phyloP scores from a whole-genome alignment of 768 basidiomycete genomes.

The Hygrophorus pudorinus region DNA sequence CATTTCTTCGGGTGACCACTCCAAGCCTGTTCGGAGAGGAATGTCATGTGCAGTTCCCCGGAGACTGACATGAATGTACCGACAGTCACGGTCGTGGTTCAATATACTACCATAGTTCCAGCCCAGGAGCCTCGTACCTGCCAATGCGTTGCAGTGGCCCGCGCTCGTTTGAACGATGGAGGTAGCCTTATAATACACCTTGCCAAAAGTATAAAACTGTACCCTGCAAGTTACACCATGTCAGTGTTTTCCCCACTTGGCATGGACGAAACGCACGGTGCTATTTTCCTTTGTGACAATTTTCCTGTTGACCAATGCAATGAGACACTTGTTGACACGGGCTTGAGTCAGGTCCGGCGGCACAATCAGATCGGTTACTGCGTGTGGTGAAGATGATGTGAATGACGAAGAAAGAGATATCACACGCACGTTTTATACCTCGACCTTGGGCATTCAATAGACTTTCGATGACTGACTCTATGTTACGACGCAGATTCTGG shows the following conservation, averaged over 20 bases:
- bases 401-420: background rate
- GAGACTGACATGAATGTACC: too few relatives aligned
- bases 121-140: too few relatives aligned
- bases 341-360: constrained; percentile 84
- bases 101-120: too few relatives aligned
- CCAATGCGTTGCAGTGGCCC: too few relatives aligned
- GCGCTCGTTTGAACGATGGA: too few relatives aligned
- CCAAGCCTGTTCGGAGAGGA: too few relatives aligned
- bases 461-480: constrained; percentile 72
- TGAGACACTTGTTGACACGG: constrained; percentile 87
- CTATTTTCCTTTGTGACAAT: constrained; percentile 67
- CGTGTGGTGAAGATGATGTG: background rate
- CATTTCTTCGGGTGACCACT: too few relatives aligned
- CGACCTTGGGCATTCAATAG: constrained; percentile 55
- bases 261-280: constrained; percentile 31
- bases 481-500: constrained; percentile 63
- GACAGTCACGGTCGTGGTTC: too few relatives aligned
- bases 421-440: constrained; percentile 49
- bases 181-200: constrained; percentile 27
- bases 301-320: constrained; percentile 83
- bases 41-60: too few relatives aligned
- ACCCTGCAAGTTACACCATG: constrained; percentile 31
- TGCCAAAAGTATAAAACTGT: constrained; percentile 63
- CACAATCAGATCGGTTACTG: constrained; percentile 70
- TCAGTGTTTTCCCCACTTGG: background rate